These are phyloP conservation scores for Lactarius evosmus DNA, from an alignment of 768 basidiomycete genomes.

Conservation along the genomic window DNA sequence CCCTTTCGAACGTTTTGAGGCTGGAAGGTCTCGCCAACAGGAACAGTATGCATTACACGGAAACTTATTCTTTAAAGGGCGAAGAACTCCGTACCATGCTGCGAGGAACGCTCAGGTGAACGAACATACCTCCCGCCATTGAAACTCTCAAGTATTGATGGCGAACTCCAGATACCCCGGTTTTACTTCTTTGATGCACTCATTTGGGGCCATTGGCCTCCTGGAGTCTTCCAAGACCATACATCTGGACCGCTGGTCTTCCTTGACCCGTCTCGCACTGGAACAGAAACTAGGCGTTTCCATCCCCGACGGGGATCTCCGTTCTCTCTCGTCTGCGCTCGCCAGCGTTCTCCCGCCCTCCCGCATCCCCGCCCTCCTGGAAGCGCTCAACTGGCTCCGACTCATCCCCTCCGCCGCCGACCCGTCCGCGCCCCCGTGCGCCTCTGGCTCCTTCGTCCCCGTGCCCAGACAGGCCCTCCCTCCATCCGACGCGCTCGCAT, in stretches of 20 bases:
- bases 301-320: constrained; percentile 33
- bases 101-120: constrained; percentile 79
- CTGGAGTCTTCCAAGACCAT: constrained; percentile 46
- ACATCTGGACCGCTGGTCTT: constrained; percentile 38
- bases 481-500: constrained; percentile 74
- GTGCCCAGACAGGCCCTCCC: constrained; percentile 43
- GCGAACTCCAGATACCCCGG: constrained; percentile 66
- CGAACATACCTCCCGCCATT: constrained; percentile 20
- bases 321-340: constrained; percentile 39
- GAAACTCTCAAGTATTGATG: not conserved
- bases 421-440: constrained; percentile 25
- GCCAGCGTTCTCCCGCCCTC: constrained; percentile 27
- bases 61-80: constrained; percentile 57
- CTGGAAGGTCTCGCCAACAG: constrained; percentile 88
- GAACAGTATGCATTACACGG: constrained; percentile 68
- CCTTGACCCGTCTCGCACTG: constrained; percentile 39
- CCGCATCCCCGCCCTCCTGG: constrained; percentile 33
- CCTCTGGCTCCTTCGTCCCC: constrained; percentile 37
- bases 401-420: constrained; percentile 29
- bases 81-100: constrained; percentile 57
- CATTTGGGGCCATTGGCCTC: constrained; percentile 68
- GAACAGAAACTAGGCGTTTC: constrained; percentile 31
- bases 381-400: constrained; percentile 53
- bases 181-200: constrained; percentile 68
- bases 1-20: constrained; percentile 55